phyloP scores from a whole-genome alignment of 2,329 filamentous ascomycete species.

The Escovopsis weberi region DNA sequence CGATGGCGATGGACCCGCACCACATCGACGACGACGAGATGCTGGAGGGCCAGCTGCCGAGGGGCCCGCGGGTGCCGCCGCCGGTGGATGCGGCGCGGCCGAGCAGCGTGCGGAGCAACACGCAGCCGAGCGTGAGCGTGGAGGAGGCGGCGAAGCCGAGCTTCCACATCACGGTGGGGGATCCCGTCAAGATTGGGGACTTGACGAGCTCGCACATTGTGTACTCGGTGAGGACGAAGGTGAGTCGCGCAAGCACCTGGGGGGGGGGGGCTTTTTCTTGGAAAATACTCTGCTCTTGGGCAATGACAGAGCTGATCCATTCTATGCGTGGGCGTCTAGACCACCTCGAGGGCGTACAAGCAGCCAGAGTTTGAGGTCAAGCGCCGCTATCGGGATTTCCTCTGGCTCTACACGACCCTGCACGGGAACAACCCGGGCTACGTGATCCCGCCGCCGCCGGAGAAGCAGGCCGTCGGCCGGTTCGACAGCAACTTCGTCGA shows the following conservation, averaged over 20 bases:
- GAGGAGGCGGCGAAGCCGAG: slow-evolving; percentile 87
- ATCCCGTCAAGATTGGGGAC: slow-evolving; percentile 96
- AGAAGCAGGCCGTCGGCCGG: slow-evolving; percentile 92
- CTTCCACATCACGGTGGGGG: slow-evolving; percentile 83
- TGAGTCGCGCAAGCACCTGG: slow-evolving; percentile 22
- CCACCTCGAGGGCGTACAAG: slow-evolving; percentile 89
- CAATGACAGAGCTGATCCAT: not conserved
- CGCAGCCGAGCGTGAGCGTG: slow-evolving; percentile 68
- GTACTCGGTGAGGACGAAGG: slow-evolving; percentile 88
- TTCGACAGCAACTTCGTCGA: slow-evolving; percentile 98
- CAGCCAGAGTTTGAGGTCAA: slow-evolving; percentile 88
- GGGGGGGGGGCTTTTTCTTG: not conserved
- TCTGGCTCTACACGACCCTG: slow-evolving; percentile 93
- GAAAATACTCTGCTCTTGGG: not conserved
- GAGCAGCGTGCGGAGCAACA: slow-evolving; percentile 35
- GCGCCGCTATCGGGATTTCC: slow-evolving; percentile 85
- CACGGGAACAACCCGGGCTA: slow-evolving; percentile 91
- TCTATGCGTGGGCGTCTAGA: slow-evolving; percentile 35
- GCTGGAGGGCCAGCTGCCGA: slow-evolving; percentile 19
- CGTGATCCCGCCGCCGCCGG: slow-evolving; percentile 86
- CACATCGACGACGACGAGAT: slow-evolving; percentile 60
- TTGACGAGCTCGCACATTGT: slow-evolving; percentile 95
- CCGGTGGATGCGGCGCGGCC: slow-evolving; percentile 45
- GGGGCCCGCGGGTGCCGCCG: slow-evolving; percentile 48
- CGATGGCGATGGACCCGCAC: slow-evolving; percentile 41